These are phyloP conservation scores for Apiospora sp. DNA, from an alignment of 2,329 filamentous ascomycete species.

Conservation along the genomic window DNA sequence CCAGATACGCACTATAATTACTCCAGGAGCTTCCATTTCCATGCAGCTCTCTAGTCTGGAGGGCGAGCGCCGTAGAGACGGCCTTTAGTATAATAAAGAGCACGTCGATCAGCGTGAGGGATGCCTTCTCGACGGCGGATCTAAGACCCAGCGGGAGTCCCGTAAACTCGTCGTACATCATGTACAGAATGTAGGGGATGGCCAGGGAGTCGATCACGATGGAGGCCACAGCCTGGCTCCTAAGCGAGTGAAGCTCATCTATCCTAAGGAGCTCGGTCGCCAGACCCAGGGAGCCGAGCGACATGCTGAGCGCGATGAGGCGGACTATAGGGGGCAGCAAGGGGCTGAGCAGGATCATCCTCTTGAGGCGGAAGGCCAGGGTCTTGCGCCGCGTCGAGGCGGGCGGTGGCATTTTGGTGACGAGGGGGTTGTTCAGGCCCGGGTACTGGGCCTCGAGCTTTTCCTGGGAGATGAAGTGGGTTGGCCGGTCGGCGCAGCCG, in stretches of 20 bases:
- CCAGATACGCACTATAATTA: constrained; percentile 8
- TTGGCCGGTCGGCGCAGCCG: constrained; percentile 44
- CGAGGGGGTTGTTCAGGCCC: constrained; percentile 48
- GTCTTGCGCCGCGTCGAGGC: constrained; percentile 47
- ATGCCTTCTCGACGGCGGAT: constrained; percentile 83
- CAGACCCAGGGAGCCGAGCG: constrained; percentile 80
- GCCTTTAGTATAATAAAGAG: constrained; percentile 98
- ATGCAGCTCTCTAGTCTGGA: constrained; percentile 63
- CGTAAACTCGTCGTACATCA: constrained; percentile 96
- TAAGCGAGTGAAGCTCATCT: constrained; percentile 51
- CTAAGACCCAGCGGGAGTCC: constrained; percentile 91
- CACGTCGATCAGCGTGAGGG: constrained; percentile 88
- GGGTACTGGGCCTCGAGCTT: constrained; percentile 44
- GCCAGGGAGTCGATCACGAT: constrained; percentile 89
- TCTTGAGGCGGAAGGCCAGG: constrained; percentile 62
- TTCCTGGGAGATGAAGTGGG: constrained; percentile 28
- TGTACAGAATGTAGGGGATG: constrained; percentile 88
- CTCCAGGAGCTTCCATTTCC: not conserved
- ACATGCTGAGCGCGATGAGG: constrained; percentile 82
- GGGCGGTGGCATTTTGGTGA: constrained; percentile 44
- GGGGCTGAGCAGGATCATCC: constrained; percentile 77
- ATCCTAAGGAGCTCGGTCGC: constrained; percentile 59
- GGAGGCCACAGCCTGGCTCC: constrained; percentile 80
- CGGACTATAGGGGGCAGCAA: constrained; percentile 88
- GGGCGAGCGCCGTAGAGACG: constrained; percentile 88